Conservation (phyloP, 2,329 filamentous ascomycete genomes). For the Fusarium sp. region DNA sequence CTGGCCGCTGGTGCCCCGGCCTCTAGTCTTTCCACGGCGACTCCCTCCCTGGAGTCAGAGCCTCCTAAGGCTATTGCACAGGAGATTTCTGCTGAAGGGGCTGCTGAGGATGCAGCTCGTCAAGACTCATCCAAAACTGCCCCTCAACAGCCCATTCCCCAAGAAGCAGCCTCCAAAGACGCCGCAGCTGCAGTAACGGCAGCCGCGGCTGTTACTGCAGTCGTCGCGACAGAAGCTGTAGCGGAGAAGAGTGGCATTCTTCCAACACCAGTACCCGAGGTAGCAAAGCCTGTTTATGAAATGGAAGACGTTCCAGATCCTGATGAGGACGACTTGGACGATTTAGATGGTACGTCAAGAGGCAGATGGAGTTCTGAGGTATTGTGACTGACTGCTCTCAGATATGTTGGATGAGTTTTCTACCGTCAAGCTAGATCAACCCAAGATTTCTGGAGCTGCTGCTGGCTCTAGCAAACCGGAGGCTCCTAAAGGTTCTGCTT, state of each 20-base stretch:
- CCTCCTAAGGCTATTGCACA: slow-evolving; percentile 1
- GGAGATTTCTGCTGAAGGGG: slow-evolving; percentile 8
- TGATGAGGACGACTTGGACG: slow-evolving; percentile 91
- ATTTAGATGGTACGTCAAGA: slow-evolving; percentile 78
- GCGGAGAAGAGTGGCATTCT: slow-evolving; percentile 14
- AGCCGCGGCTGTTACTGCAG: slow-evolving; percentile 23
- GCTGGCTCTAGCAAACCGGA: slow-evolving; percentile 47
- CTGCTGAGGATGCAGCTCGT: background rate
- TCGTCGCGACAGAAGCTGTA: slow-evolving; percentile 22
- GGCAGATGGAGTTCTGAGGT: background rate
- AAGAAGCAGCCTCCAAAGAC: slow-evolving; percentile 14
- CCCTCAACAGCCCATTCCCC: background rate
- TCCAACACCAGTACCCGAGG: slow-evolving; percentile 1
- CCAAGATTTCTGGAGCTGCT: slow-evolving; percentile 44
- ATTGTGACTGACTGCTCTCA: slow-evolving; percentile 51
- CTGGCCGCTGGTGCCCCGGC: slow-evolving; percentile 19
- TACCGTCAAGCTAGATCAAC: slow-evolving; percentile 64
- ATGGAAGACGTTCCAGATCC: slow-evolving; percentile 80
- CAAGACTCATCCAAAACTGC: background rate
- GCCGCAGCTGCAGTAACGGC: slow-evolving; percentile 18
- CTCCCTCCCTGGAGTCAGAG: slow-evolving; percentile 8
- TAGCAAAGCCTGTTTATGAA: slow-evolving; percentile 18
- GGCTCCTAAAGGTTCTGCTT: slow-evolving; percentile 52
- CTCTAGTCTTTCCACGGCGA: slow-evolving; percentile 8
- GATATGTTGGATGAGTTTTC: slow-evolving; percentile 96